A percentile compares a stretch with the other conserved stretches of the same genome.
These are phyloP conservation scores for Lentinula guzmanii DNA, from an alignment of 768 basidiomycete species.

Conservation along the genomic window DNA sequence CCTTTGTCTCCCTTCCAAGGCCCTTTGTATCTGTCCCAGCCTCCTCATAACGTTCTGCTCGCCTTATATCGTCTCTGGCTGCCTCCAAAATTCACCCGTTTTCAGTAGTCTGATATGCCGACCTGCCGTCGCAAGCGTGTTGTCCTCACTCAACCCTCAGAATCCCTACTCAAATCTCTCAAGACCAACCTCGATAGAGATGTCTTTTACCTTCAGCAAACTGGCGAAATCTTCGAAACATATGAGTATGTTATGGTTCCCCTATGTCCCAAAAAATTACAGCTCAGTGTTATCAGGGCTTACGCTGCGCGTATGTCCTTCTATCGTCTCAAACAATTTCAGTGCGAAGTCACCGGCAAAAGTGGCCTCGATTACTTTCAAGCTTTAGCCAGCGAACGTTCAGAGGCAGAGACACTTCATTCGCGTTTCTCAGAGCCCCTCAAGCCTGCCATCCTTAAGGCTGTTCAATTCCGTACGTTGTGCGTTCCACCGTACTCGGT, in stretches of 20 bases:
- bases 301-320: slow-evolving; percentile 93
- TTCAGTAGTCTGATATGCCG: slow-evolving; percentile 49
- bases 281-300: slow-evolving; percentile 35
- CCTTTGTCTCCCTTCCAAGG: background rate
- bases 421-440: slow-evolving; percentile 88
- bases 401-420: slow-evolving; percentile 86
- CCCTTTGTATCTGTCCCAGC: background rate
- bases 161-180: slow-evolving; percentile 58
- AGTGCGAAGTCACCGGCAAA: slow-evolving; percentile 96
- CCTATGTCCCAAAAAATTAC: slow-evolving; percentile 17
- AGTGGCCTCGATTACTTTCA: slow-evolving; percentile 91
- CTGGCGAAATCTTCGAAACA: slow-evolving; percentile 95
- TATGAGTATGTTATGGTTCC: slow-evolving; percentile 71
- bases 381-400: slow-evolving; percentile 85
- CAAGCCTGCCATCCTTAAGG: slow-evolving; percentile 84
- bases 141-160: slow-evolving; percentile 78
- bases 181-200: slow-evolving; percentile 61
- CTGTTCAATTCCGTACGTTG: slow-evolving; percentile 95
- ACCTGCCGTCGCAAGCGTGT: slow-evolving; percentile 89
- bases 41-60: background rate
- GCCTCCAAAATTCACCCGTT: slow-evolving; percentile 17
- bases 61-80: slow-evolving; percentile 8
- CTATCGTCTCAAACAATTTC: slow-evolving; percentile 90
- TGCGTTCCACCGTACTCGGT: slow-evolving; percentile 8
- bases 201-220: slow-evolving; percentile 90